Evolutionary conservation across 2,329 filamentous ascomycete species (phyloP).

Genomic region (Penicillium sp.): DNA sequence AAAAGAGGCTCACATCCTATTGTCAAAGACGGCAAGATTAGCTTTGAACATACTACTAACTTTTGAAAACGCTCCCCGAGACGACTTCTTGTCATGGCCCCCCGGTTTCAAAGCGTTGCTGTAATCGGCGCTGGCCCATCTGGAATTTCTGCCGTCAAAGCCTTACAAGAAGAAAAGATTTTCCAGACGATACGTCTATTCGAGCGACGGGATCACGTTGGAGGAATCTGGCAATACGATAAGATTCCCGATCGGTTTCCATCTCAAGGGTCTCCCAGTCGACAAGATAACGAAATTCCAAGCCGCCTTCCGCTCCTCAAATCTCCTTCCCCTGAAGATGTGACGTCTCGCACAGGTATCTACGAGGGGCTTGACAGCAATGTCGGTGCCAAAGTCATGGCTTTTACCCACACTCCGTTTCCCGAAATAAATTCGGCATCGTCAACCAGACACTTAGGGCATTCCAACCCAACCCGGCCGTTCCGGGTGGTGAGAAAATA

Average conservation of each 20-base stretch:
- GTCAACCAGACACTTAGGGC: slow-evolving; percentile 20
- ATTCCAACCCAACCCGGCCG: slow-evolving; percentile 24
- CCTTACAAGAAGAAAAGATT: slow-evolving; percentile 30
- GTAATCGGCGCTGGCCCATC: slow-evolving; percentile 31
- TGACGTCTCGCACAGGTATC: slow-evolving; percentile 25
- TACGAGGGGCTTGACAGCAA: slow-evolving; percentile 29
- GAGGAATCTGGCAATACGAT: slow-evolving; percentile 35
- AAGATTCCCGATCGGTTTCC: slow-evolving; percentile 27
- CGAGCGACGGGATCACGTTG: slow-evolving; percentile 30
- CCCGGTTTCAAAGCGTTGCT: slow-evolving; percentile 12
- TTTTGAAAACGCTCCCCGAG: not conserved
- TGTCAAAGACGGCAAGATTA: not conserved
- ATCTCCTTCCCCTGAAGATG: slow-evolving; percentile 17
- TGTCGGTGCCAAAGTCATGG: slow-evolving; percentile 28
- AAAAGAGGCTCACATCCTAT: not conserved
- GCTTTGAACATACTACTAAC: too few relatives aligned
- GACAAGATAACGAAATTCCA: slow-evolving; percentile 10
- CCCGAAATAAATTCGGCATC: slow-evolving; percentile 23
- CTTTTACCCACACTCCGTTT: slow-evolving; percentile 29
- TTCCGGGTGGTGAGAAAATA: slow-evolving; percentile 24
- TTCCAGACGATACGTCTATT: slow-evolving; percentile 35
- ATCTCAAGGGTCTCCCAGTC: not conserved
- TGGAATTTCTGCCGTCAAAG: slow-evolving; percentile 28
- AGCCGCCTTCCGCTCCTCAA: slow-evolving; percentile 18
- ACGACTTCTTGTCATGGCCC: not conserved